These are phyloP conservation scores for Pleodorina starrii DNA, from an alignment of 139 green algal genomes.

Conservation along the genomic window DNA sequence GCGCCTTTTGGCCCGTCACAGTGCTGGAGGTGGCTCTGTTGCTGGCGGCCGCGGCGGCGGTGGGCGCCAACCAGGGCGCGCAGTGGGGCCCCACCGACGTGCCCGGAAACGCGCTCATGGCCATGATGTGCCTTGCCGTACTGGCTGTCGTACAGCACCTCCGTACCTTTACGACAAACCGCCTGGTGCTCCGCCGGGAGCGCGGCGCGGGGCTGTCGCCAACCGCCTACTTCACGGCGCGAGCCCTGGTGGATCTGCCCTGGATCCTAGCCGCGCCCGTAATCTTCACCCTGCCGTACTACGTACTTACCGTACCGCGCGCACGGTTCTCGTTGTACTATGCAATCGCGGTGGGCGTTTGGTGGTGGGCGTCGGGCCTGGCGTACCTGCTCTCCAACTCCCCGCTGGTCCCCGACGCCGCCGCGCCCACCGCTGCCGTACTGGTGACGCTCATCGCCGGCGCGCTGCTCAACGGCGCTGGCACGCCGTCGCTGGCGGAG, in stretches of 20 bases:
- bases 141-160: conserved; percentile 40
- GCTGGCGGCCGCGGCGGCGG: not conserved
- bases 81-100: conserved; percentile 27
- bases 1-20: conserved; percentile 5
- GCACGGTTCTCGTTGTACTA: conserved; percentile 42
- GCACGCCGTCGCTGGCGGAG: conserved; percentile 21
- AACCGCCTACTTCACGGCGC: conserved; percentile 50
- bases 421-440: conserved; percentile 52
- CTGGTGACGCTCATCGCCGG: conserved; percentile 59
- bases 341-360: conserved; percentile 38
- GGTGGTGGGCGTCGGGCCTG: conserved; percentile 58
- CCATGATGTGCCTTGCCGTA: conserved; percentile 31
- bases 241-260: conserved; percentile 48
- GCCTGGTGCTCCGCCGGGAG: conserved; percentile 48
- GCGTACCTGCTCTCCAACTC: conserved; percentile 51
- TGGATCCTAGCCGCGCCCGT: conserved; percentile 54
- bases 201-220: conserved; percentile 43
- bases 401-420: conserved; percentile 38
- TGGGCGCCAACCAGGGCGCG: conserved; percentile 17
- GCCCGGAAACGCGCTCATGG: conserved; percentile 14
- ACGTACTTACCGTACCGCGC: conserved; percentile 54
- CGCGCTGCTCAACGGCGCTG: conserved; percentile 56
- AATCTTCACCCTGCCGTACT: conserved; percentile 52
- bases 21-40: conserved; percentile 20
- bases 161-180: not conserved